Conservation (phyloP, 2,329 filamentous ascomycete species). For the Penicillium sp. region DNA sequence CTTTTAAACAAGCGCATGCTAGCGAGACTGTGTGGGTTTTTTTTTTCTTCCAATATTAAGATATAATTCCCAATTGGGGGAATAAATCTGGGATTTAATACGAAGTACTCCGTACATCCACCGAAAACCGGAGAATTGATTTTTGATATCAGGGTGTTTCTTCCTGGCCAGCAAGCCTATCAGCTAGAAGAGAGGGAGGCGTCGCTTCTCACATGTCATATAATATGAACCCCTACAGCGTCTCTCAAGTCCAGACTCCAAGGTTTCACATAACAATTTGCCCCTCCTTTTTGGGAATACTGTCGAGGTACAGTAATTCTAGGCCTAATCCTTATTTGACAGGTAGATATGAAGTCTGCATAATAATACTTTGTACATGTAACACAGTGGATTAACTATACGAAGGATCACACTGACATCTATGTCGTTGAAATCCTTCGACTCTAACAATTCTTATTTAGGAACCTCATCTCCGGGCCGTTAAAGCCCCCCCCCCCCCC, state of each 20-base stretch:
- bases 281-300: neutral
- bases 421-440: neutral
- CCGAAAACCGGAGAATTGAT: neutral
- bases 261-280: neutral
- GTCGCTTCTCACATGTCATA: neutral
- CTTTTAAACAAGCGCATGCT: neutral
- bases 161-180: neutral
- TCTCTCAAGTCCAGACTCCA: neutral
- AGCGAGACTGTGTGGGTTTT: neutral
- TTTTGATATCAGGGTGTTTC: neutral
- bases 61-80: too few species aligned
- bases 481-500: neutral
- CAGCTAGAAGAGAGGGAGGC: neutral
- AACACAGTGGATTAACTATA: neutral
- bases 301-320: neutral
- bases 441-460: neutral
- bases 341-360: neutral
- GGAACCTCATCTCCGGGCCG: constrained; percentile 18
- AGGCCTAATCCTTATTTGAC: neutral
- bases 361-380: neutral
- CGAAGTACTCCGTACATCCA: neutral
- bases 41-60: neutral
- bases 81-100: neutral
- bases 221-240: neutral
- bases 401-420: neutral